Evolutionary conservation across 2,329 filamentous ascomycete species (phyloP), one percentile per base, ranked within the genome.

Genomic region (Fusarium phyllophilum): DNA sequence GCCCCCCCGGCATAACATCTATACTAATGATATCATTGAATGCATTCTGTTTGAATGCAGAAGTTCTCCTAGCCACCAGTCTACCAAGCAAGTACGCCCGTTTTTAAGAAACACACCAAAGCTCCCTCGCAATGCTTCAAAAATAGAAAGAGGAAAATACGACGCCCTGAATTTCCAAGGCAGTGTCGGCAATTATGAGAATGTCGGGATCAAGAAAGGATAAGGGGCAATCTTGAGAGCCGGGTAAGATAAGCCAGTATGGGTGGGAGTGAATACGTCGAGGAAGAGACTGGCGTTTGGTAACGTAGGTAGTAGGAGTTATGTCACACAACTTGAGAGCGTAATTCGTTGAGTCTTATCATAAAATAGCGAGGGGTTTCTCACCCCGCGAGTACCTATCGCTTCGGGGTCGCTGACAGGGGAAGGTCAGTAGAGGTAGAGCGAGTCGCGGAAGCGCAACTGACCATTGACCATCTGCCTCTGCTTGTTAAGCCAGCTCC

Each of bases 401-500:
- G 85, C 79, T 83, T 82, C 74, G 84, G 83, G 76, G 85, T 85
- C 77, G 84, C 84, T 85, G 81, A 81, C 78, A 77, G 79, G 78
- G 75, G 75, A 80, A 76, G 72, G 81, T 83, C 80, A 84, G 82
- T 83, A 83, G 81, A 83, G 82, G 79, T 82, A 83, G 80, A 83
- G 82, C 78, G 81, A 83, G 82, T 83, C 82, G 80, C 81, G 82
- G 79, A 78, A 81, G 79, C 78, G 79, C 81, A 83, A 84, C 82
- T 83, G 81, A 89, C 86, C 87, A 81, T 91, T 91, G 75, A 92
- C 89, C 85, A 91, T 86, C 79, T 91, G 89, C 80, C 94, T 89
- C 86, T 96, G 94, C 85, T 93, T 95, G 78, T 93, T 93, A 77
- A 97, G 84, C 93, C 93, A 97, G 83, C 93, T 95, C 83, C 90